Base-by-base conservation (phyloP, 2,329 filamentous ascomycete species). In the Mariannaea elegans region DNA sequence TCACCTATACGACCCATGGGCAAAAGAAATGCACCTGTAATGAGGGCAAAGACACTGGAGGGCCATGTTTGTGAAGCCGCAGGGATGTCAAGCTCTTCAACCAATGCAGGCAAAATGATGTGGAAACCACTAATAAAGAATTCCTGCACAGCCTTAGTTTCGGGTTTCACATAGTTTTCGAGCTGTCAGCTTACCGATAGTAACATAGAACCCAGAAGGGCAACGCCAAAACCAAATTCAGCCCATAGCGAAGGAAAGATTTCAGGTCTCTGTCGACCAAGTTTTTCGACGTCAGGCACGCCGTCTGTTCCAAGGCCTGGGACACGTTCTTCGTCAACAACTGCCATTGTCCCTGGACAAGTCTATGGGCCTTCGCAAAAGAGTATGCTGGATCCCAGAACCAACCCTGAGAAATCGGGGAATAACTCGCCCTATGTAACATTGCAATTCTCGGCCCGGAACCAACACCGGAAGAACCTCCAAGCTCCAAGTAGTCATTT, bases 81-180 rank as follows among this genome's bases (percentile, higher is more conserved):
- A 0, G 90, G 87, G 31, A 94, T 92, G 36, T 87, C 57, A 5
- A 94, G 81, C 2, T 86, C 82, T 21, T 74, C 69, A 14, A 86
- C 81, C 3, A 94, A 74, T 0, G 85, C 85, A 1, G 92, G 91
- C 1, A 93, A 77, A 29, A 94, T 85, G 38, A 73, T 66, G 49
- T 68, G 66, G 39, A 71, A 71, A 45, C 68, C 68, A 34, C 65
- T 68, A 27, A 71, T 62, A 48, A 71, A 71, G 62, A 70, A 71
- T 67, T 71, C 68, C 68, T 71, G 9, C 31, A 58, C 21, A 56
- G n/a, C 5, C 21, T 58, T 44, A 47, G 3, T 47, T 42, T 39
- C 9, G 14, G 12, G 14, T 21, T 8, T n/a, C 3, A 13, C 21
- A 27, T 4, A 27, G 21, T 23, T 10, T 16, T 13, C 3, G 3